Evolutionary conservation across 768 basidiomycete genomes (phyloP).

Genomic region (Cystobasidium tubakii): DNA sequence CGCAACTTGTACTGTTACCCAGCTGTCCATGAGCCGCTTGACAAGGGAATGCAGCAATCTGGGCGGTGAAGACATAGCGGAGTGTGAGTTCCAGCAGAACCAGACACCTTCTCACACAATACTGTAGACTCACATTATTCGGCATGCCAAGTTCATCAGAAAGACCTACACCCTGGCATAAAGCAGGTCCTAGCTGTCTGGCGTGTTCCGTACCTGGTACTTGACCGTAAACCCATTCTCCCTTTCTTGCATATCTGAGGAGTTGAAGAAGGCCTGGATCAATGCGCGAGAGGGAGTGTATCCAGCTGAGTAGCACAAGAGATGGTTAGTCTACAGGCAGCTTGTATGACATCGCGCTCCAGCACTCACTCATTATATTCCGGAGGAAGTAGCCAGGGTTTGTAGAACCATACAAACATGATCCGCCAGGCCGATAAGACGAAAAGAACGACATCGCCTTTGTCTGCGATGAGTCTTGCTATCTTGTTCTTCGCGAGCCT

Average conservation of each 20-base stretch:
- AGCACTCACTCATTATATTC: slow-evolving; percentile 32
- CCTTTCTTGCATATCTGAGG: slow-evolving; percentile 36
- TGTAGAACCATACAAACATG: slow-evolving; percentile 44
- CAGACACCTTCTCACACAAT: no score
- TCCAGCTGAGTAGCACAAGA: slow-evolving; percentile 33
- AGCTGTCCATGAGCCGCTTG: slow-evolving; percentile 39
- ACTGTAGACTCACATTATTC: slow-evolving; percentile 22
- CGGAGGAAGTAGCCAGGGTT: slow-evolving; percentile 38
- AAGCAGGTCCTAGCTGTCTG: slow-evolving; percentile 13
- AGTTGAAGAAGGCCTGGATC: slow-evolving; percentile 39
- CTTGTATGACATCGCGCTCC: not conserved
- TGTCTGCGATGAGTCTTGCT: not conserved
- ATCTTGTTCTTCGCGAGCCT: not conserved
- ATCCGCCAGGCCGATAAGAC: slow-evolving; percentile 28
- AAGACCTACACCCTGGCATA: slow-evolving; percentile 21
- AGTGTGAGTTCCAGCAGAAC: no score
- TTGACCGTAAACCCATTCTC: slow-evolving; percentile 39
- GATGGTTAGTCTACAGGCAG: not conserved
- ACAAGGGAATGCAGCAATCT: slow-evolving; percentile 39
- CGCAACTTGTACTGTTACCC: slow-evolving; percentile 39
- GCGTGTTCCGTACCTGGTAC: slow-evolving; percentile 18
- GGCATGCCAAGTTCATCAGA: not conserved
- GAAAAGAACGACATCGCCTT: slow-evolving; percentile 42
- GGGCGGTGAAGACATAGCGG: not conserved
- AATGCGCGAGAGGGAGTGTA: slow-evolving; percentile 40